phyloP scores from a whole-genome alignment of 805 yeast genomes.

The Ogataea minuta region DNA sequence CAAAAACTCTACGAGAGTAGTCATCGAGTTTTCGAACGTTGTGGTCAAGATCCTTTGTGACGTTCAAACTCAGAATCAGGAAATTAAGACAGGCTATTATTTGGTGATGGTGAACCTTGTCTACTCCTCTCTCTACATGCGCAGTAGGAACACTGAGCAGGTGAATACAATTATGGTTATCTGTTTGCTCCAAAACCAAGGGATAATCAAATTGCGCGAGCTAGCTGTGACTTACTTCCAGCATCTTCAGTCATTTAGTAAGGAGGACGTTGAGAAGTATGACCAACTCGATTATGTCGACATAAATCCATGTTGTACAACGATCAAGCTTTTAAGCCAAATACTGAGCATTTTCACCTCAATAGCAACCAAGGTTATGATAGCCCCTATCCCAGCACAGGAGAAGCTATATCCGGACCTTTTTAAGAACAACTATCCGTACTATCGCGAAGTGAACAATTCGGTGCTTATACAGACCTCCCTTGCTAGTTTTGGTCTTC shows the following conservation, averaged over 20 bases:
- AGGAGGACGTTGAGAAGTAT: conserved; percentile 18
- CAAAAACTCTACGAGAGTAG: conserved; percentile 27
- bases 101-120: conserved; percentile 28
- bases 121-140: conserved; percentile 24
- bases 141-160: conserved; percentile 25
- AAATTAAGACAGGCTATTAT: conserved; percentile 27
- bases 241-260: conserved; percentile 24
- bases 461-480: conserved; percentile 40
- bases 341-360: conserved; percentile 46
- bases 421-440: conserved; percentile 23
- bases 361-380: conserved; percentile 37
- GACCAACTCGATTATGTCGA: conserved; percentile 24
- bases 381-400: conserved; percentile 34
- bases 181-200: conserved; percentile 51
- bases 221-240: conserved; percentile 23
- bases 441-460: conserved; percentile 26
- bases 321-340: conserved; percentile 24
- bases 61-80: conserved; percentile 21
- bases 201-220: conserved; percentile 38
- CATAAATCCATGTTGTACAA: conserved; percentile 26
- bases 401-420: conserved; percentile 41
- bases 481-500: conserved; percentile 38
- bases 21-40: conserved; percentile 24
- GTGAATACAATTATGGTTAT: conserved; percentile 43
- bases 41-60: conserved; percentile 18